Base-by-base conservation (phyloP, 495 filamentous ascomycete species). In the Sordaria brevicollis region DNA sequence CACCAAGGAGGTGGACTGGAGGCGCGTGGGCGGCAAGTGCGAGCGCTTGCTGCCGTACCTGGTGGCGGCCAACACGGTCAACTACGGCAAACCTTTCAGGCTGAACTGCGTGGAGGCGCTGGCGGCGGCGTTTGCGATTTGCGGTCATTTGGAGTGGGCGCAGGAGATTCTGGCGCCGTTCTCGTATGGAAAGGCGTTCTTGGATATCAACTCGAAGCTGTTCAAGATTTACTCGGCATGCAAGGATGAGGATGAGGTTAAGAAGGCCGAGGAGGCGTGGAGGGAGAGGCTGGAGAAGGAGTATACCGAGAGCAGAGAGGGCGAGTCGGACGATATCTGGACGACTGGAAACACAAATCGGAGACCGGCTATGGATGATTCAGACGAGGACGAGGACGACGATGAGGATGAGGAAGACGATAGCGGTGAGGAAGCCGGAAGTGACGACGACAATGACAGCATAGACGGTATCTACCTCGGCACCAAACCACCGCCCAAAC, bases 51-150 rank as follows among this genome's bases (percentile, higher is more conserved):
- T 99, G 31, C 95, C 95, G 1, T 99, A 99, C 77, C 88, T 99
- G 13, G 92, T 99, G 67, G 95, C 95, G 19, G 96, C 95, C 54
- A 99, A 99, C 76, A 90, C 91, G 2, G 95, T 97, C 76, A 99
- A 99, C 82, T 99, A 98, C 81, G 95, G 95, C 15, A 91, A 92
- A 74, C 95, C 95, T 19, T 95, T 92, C 91, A 85, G 93, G 68
- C 79, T 99, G 43, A 99, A 99, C 80, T 99, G 95, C 73, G 95
- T 91, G 57, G 95, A 99, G 81, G 95, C 95, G 5, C 82, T 99
- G 62, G 96, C 94, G 6, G 95, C 95, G 15, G 90, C 90, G 25
- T 99, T 95, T 80, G 90, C 84, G 72, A 99, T 99, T 71, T 97
- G 94, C 75, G 93, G 95, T 33, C 92, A 95, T 76, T 77, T 84